Base-by-base conservation (phyloP, 2,329 filamentous ascomycete species). In the Paecilomyces variotii region DNA sequence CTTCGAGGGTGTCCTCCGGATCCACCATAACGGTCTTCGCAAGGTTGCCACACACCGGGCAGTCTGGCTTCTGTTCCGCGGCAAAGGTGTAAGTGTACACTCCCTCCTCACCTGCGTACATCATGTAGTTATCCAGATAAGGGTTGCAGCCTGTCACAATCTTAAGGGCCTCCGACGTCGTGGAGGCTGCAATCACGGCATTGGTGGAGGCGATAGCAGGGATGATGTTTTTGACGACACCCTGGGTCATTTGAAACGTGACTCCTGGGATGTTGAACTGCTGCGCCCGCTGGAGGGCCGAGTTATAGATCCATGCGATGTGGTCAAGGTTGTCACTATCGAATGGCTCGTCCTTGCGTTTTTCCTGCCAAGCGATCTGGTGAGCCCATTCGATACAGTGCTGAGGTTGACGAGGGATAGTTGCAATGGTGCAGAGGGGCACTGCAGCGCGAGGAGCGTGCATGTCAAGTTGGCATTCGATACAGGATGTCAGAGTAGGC, bases 321-420 rank as follows among this genome's bases (percentile, higher is more conserved):
- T 99, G 94, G 71, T 95, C 91, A 49, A 95, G 90, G 68, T 99
- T 91, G 73, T 99, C 95, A 66, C 91, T 97, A 76, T 99, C 94
- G 54, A 99, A 87, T 35, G 84, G 82, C 19, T 91, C 87, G 64
- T 93, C 95, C 62, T 88, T 89, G 71, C 88, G 87, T 68, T 91
- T 86, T 65, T 88, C 84, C 62, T 96, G 91, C 94, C 94, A 99
- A 49, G 94, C 94, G 62, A 99, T 97, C 69, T 97, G 88, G 72
- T 97, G 93, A 0, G 94, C 95, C 94, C 94, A 99, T 77, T 99
- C 94, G 69, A 99, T 90, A 73, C 94, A 99, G 77, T 99, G 94
- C 73, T 97, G 92, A 0, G 94, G 94, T 71, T 99, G 94, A 12
- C 94, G 89, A 9, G 94, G 94, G 65, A 99, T 97, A 19, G 91